Conservation (phyloP, 305 asterid genomes). For the Salvia sclarea region DNA sequence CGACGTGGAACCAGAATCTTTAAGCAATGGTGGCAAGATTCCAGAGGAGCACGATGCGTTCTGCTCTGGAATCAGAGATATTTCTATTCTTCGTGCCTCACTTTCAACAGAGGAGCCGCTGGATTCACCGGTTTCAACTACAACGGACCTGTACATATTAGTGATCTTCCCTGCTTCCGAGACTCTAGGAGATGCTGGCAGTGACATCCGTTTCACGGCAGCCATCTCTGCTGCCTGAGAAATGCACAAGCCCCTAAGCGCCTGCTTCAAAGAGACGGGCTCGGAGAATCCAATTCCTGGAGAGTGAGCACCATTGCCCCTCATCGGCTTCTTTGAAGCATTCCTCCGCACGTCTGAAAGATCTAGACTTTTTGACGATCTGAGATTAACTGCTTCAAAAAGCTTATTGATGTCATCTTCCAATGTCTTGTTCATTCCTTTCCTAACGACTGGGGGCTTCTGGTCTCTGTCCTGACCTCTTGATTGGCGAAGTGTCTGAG, state of each 20-base stretch:
- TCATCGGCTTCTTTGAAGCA: slow-evolving; percentile 80
- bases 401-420: slow-evolving; percentile 82
- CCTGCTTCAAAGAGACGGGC: slow-evolving; percentile 88
- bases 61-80: slow-evolving; percentile 33
- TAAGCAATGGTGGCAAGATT: slow-evolving; percentile 4
- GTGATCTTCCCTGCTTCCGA: slow-evolving; percentile 61
- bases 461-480: slow-evolving; percentile 45
- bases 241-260: slow-evolving; percentile 89
- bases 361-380: slow-evolving; percentile 66
- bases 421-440: slow-evolving; percentile 45
- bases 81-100: slow-evolving; percentile 37
- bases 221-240: slow-evolving; percentile 99
- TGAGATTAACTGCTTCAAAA: slow-evolving; percentile 66
- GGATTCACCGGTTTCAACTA: slow-evolving; percentile 49
- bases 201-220: slow-evolving; percentile 62
- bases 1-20: slow-evolving; percentile 30
- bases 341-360: slow-evolving; percentile 60
- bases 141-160: slow-evolving; percentile 54
- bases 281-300: slow-evolving; percentile 88
- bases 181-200: slow-evolving; percentile 76
- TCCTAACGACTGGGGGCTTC: slow-evolving; percentile 58
- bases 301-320: slow-evolving; percentile 54
- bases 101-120: slow-evolving; percentile 35
- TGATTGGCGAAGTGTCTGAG: slow-evolving; percentile 37
- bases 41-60: slow-evolving; percentile 28